Evolutionary conservation across 441 rosid species (phyloP), one percentile per base, ranked within the genome.

Genomic region (Populus hybrid): DNA sequence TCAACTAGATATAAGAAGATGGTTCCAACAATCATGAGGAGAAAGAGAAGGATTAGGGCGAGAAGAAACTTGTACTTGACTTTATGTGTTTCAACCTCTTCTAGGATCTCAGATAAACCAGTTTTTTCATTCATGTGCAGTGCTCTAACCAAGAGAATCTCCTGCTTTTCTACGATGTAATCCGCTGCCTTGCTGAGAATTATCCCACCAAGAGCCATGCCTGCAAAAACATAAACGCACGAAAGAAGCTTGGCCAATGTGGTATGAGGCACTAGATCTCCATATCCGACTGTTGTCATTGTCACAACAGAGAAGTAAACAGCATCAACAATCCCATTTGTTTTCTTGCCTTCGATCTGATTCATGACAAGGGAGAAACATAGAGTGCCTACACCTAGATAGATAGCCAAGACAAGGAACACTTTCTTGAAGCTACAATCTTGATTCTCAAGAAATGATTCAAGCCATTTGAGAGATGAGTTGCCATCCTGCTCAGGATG

Each of bases 241-340:
- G 91, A 88, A 36, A 91, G 81, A 16, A 87, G 78, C 78, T 89
- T 88, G 0, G 85, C 74, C 45, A 78, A 68, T 31, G 81, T 68
- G 69, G 80, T 88, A 18, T 45, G 66, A 6, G 93, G 93, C 35
- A 87, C 86, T 7, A 89, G 85, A 80, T 91, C 95, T 4, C 95
- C 93, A 63, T 89, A 89, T 71, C 92, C 94, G n/a, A 88, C 90
- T 0, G 92, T 87, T 3, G 93, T 89, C 90, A 89, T 85, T 8
- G 90, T 86, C 69, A 91, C 88, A 33, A 89, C 80, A 71, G 86
- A 83, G 29, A 91, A 88, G 78, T 89, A 88, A 21, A 88, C 36
- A 35, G 91, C 87, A 80, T 91, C 92, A 20, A 88, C 76, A 74
- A 88, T 50, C 14, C 79, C 82, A 63, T 84, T 84, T 20, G 90